Evolutionary conservation across 2,329 filamentous ascomycete species (phyloP).

Genomic region (Ilyonectria robusta): DNA sequence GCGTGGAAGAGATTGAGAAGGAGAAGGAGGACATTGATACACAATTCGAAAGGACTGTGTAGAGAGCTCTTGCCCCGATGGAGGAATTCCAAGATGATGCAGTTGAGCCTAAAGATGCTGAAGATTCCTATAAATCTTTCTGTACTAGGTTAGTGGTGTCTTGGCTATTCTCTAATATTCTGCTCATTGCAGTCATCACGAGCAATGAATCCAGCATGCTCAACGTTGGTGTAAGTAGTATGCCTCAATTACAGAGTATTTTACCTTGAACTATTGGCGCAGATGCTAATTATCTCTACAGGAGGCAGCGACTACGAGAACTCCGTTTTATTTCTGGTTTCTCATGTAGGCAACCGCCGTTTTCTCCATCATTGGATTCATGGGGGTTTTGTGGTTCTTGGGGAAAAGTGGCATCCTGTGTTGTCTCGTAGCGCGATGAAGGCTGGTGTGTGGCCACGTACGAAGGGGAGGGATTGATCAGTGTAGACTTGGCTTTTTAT

Average conservation of each 20-base stretch:
- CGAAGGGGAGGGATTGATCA: no score
- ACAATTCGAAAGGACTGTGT: slow-evolving; percentile 21
- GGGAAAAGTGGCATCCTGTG: slow-evolving; percentile 94
- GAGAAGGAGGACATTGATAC: slow-evolving; percentile 20
- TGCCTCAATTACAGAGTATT: no score
- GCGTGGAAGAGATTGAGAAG: slow-evolving; percentile 20
- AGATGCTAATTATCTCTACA: background rate
- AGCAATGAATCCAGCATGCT: slow-evolving; percentile 1
- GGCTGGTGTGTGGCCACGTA: no score
- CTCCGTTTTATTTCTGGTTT: slow-evolving; percentile 88
- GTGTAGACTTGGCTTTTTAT: no score
- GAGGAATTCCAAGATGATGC: background rate
- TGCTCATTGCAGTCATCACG: slow-evolving; percentile 6
- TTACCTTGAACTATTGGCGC: background rate
- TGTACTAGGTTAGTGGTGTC: slow-evolving; percentile 8
- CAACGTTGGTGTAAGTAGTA: slow-evolving; percentile 12
- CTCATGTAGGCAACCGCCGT: slow-evolving; percentile 89
- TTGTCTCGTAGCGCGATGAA: slow-evolving; percentile 79
- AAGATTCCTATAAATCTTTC: slow-evolving; percentile 25
- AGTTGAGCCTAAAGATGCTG: slow-evolving; percentile 9
- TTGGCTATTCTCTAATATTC: slow-evolving; percentile 15
- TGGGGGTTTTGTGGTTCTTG: slow-evolving; percentile 93
- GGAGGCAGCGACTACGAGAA: slow-evolving; percentile 67
- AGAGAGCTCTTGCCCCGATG: slow-evolving; percentile 7
- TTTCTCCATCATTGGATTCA: slow-evolving; percentile 87